These are phyloP conservation scores for Aspergillus ostianus DNA, from an alignment of 495 filamentous ascomycete genomes.

Conservation along the genomic window DNA sequence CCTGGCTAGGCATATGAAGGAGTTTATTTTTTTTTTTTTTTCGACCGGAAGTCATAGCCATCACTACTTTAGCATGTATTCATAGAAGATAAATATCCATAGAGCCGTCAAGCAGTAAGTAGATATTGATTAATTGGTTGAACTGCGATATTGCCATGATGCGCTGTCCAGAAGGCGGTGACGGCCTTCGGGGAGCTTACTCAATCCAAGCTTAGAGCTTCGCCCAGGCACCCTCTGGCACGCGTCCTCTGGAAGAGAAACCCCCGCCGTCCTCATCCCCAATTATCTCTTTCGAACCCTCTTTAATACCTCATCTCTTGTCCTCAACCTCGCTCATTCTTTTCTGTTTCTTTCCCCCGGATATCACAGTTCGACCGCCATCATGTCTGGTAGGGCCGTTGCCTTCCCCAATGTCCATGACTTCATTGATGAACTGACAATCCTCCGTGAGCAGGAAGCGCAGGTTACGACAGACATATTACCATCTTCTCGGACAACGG, in stretches of 20 bases:
- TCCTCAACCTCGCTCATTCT: not conserved
- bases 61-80: constrained; percentile 1
- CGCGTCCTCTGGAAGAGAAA: constrained; percentile 42
- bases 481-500: constrained; percentile 99
- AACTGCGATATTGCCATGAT: not conserved
- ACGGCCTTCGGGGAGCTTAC: constrained; percentile 21
- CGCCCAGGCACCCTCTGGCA: constrained; percentile 44
- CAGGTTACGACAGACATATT: constrained; percentile 91
- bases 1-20: constrained; percentile 9
- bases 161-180: constrained; percentile 21
- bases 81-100: not conserved
- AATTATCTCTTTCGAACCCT: constrained; percentile 13
- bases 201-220: constrained; percentile 41
- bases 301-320: constrained; percentile 3
- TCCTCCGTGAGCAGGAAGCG: constrained; percentile 66
- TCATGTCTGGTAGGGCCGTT: constrained; percentile 44
- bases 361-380: constrained; percentile 21
- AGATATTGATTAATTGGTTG: not conserved
- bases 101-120: not conserved
- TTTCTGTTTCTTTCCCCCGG: constrained; percentile 2
- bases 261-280: constrained; percentile 21
- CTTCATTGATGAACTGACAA: constrained; percentile 38
- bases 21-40: not conserved
- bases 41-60: not conserved
- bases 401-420: constrained; percentile 26